phyloP scores from a whole-genome alignment of 2,329 filamentous ascomycete genomes.

The Paracamarosporium sp. region DNA sequence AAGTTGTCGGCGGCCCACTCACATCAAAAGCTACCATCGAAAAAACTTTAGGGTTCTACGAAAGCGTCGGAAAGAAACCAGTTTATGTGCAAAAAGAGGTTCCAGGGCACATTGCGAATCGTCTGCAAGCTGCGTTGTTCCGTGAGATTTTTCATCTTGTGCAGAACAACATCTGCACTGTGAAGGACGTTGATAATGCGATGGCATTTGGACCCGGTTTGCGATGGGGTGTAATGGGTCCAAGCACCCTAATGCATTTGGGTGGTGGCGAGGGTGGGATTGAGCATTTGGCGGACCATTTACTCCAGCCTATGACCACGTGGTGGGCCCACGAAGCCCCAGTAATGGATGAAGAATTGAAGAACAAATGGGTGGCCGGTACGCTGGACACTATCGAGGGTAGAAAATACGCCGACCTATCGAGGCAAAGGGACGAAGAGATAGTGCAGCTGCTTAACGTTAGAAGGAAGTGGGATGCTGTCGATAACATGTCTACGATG shows the following conservation, averaged over 20 bases:
- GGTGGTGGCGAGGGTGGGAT: conserved; percentile 23
- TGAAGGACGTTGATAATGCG: conserved; percentile 23
- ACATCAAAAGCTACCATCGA: conserved; percentile 33
- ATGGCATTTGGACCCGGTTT: conserved; percentile 23
- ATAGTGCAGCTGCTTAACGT: conserved; percentile 20
- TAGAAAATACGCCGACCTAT: conserved; percentile 16
- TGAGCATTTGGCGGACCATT: conserved; percentile 23
- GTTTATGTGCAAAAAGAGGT: conserved; percentile 51
- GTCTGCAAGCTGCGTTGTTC: conserved; percentile 46
- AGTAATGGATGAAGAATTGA: conserved; percentile 19
- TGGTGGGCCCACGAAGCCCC: conserved; percentile 23
- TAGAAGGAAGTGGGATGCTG: conserved; percentile 22
- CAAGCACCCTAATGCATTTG: conserved; percentile 20
- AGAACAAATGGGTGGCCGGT: conserved; percentile 23
- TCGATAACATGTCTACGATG: conserved; percentile 14
- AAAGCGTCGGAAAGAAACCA: conserved; percentile 48
- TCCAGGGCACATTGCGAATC: conserved; percentile 54
- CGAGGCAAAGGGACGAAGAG: conserved; percentile 21
- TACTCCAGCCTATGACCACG: conserved; percentile 22
- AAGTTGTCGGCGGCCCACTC: conserved; percentile 50
- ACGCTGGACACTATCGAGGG: conserved; percentile 16
- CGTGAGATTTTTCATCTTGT: conserved; percentile 22
- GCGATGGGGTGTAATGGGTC: conserved; percentile 26
- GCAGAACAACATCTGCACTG: conserved; percentile 17
- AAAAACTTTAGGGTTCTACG: conserved; percentile 49